These are phyloP conservation scores for Dendrobium officinale DNA, from an alignment of 106 monocot genomes.

Conservation along the genomic window DNA sequence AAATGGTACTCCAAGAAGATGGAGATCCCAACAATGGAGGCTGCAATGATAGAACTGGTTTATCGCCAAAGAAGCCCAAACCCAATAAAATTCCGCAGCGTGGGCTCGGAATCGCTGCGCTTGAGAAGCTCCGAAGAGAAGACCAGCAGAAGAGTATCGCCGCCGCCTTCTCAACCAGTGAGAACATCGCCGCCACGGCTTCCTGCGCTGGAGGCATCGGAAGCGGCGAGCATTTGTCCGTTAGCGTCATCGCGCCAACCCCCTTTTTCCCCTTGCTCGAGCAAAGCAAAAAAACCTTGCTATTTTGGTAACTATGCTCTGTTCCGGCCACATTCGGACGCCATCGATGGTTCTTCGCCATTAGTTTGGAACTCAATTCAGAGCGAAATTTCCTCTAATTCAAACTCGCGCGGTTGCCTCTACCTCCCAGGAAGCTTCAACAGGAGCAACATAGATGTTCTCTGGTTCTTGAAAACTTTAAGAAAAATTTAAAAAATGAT, in stretches of 20 bases:
- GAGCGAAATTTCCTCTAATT: background rate
- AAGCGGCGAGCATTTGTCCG: background rate
- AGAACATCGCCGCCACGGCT: background rate
- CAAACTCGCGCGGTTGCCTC: background rate
- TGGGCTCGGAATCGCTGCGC: constrained; percentile 75
- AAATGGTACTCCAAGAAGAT: constrained; percentile 6
- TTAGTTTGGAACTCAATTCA: background rate
- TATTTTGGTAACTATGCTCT: background rate
- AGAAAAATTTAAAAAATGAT: background rate
- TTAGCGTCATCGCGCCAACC: background rate
- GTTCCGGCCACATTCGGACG: background rate
- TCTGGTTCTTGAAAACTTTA: background rate
- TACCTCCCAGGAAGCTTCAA: constrained; percentile 1
- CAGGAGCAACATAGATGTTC: background rate
- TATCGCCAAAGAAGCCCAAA: constrained; percentile 38
- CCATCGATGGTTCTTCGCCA: background rate
- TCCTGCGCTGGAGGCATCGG: background rate
- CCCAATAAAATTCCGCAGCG: constrained; percentile 61
- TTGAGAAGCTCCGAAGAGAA: constrained; percentile 63
- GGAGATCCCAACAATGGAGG: background rate
- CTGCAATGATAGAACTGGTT: background rate
- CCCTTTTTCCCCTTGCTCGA: background rate
- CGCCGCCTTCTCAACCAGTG: background rate
- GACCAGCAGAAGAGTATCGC: constrained; percentile 33
- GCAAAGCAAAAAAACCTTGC: background rate